A percentile compares a stretch with the other conserved stretches of the same genome.
Conservation (phyloP, 208 protist species). For the Herpetomonas samuelpessoai region DNA sequence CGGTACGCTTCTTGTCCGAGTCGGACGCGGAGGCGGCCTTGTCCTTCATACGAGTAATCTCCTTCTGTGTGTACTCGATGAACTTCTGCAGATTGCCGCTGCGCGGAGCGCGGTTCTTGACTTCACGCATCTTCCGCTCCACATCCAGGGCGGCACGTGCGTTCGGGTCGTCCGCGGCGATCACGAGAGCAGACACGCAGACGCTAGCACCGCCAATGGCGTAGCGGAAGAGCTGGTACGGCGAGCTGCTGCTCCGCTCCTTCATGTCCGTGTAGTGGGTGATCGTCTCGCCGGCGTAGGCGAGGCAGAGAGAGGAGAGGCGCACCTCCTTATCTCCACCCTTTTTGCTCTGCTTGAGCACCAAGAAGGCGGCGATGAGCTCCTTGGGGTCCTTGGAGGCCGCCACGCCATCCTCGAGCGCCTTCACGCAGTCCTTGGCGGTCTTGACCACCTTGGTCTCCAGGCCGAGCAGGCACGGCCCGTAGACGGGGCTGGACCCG, state of each 20-base stretch:
- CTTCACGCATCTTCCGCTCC: conserved; percentile 70
- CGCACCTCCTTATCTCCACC: conserved; percentile 56
- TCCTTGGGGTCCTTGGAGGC: conserved; percentile 48
- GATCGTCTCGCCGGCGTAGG: conserved; percentile 41
- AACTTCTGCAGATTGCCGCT: conserved; percentile 74
- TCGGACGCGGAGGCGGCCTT: conserved; percentile 38
- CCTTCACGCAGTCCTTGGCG: conserved; percentile 26
- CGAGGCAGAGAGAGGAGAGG: conserved; percentile 70
- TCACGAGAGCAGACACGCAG: conserved; percentile 40
- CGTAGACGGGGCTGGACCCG: conserved; percentile 69
- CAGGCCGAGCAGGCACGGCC: conserved; percentile 64
- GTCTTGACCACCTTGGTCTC: conserved; percentile 40
- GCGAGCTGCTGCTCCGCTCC: conserved; percentile 50
- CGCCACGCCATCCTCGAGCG: conserved; percentile 43
- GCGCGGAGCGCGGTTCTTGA: conserved; percentile 73
- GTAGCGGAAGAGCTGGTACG: conserved; percentile 69
- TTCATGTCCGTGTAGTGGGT: conserved; percentile 52
- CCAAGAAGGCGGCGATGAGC: conserved; percentile 57
- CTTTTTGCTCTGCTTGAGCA: conserved; percentile 73
- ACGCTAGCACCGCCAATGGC: conserved; percentile 67
- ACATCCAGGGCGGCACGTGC: conserved; percentile 42
- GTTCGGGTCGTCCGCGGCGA: conserved; percentile 31
- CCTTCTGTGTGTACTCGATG: conserved; percentile 70
- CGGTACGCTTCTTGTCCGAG: conserved; percentile 40
- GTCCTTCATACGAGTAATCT: conserved; percentile 64